These are phyloP conservation scores for Morella rubra DNA, from an alignment of 306 rosid genomes.

Conservation along the genomic window DNA sequence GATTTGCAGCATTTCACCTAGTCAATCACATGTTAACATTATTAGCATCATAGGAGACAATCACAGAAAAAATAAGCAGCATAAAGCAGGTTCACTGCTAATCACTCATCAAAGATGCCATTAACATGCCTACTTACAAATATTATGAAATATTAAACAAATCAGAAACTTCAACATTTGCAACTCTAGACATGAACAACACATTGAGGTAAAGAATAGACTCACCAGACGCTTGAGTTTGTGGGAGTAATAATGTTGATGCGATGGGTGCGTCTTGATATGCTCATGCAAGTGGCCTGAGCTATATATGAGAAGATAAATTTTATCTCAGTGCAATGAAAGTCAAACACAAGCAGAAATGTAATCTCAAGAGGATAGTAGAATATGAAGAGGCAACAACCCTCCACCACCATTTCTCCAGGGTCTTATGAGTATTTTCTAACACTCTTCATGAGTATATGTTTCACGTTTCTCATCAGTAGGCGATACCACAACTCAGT, in stretches of 20 bases:
- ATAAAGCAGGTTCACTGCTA: neutral
- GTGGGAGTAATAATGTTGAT: slow-evolving; percentile 75
- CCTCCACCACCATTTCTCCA: neutral
- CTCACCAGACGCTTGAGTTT: slow-evolving; percentile 79
- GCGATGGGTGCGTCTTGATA: slow-evolving; percentile 57
- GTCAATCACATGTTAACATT: slow-evolving; percentile 23
- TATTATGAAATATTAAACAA: neutral
- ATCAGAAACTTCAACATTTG: neutral
- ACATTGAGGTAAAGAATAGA: slow-evolving; percentile 23
- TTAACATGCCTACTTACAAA: neutral
- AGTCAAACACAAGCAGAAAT: neutral
- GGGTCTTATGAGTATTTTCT: neutral
- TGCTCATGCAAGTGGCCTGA: slow-evolving; percentile 87
- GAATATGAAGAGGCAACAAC: neutral
- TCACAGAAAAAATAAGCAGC: slow-evolving; percentile 3
- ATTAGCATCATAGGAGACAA: slow-evolving; percentile 23
- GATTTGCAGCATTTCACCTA: slow-evolving; percentile 91
- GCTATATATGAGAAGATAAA: slow-evolving; percentile 45
- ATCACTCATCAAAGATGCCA: neutral
- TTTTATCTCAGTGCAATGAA: slow-evolving; percentile 5
- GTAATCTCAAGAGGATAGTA: neutral
- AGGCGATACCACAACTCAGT: neutral
- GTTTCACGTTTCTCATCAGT: neutral
- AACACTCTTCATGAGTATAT: neutral
- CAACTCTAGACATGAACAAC: neutral